phyloP scores from a whole-genome alignment of 768 basidiomycete species.

The Hypholoma sublateritium region DNA sequence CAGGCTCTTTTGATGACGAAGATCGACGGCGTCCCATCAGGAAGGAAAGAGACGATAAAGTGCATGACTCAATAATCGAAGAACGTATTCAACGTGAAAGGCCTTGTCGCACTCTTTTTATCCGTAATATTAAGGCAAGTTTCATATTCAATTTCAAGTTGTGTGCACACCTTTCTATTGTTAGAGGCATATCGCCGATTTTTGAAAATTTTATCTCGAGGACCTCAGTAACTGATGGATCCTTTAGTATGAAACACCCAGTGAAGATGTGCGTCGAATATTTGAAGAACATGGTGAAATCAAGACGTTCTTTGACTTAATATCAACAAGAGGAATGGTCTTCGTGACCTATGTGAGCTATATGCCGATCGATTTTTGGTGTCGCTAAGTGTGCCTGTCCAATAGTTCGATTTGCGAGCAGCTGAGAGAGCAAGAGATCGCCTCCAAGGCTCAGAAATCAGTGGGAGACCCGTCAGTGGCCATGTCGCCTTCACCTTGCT shows the following conservation, averaged over 20 bases:
- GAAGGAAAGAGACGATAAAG: constrained; percentile 85
- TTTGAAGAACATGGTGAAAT: constrained; percentile 96
- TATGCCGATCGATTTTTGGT: background rate
- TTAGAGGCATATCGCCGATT: background rate
- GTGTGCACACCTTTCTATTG: constrained; percentile 8
- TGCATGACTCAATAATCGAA: constrained; percentile 90
- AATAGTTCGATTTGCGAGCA: constrained; percentile 87
- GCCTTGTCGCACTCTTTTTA: constrained; percentile 94
- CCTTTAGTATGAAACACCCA: constrained; percentile 83
- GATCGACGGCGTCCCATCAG: constrained; percentile 52
- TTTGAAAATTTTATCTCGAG: constrained; percentile 10
- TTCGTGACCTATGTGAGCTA: constrained; percentile 95
- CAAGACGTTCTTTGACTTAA: constrained; percentile 96
- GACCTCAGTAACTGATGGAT: constrained; percentile 16
- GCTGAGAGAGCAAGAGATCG: constrained; percentile 91
- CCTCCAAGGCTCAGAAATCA: constrained; percentile 86
- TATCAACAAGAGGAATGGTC: constrained; percentile 95
- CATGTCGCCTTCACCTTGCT: constrained; percentile 7
- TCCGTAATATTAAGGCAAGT: constrained; percentile 97
- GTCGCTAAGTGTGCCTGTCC: constrained; percentile 17
- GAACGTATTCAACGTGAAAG: constrained; percentile 92
- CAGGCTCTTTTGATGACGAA: constrained; percentile 58
- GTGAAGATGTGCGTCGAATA: constrained; percentile 76
- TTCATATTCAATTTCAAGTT: constrained; percentile 20
- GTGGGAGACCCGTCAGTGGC: constrained; percentile 81